phyloP scores from a whole-genome alignment of 805 yeast genomes.

The Clavispora asparagi region DNA sequence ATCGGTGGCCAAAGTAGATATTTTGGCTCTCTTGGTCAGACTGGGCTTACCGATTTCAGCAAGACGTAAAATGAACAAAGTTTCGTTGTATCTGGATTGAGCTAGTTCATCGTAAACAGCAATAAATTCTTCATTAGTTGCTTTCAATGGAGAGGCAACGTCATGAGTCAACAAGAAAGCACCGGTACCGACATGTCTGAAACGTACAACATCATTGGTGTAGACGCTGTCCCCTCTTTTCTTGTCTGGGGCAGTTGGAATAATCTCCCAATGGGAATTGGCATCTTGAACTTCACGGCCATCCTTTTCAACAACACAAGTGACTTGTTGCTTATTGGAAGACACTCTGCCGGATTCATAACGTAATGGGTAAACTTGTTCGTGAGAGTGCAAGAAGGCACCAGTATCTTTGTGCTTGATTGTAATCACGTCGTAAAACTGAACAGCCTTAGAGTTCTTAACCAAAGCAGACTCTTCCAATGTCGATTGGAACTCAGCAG shows the following conservation, averaged over 20 bases:
- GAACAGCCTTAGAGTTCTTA: constrained; percentile 61
- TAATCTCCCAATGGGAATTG: constrained; percentile 82
- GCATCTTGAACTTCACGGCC: constrained; percentile 34
- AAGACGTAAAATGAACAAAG: constrained; percentile 71
- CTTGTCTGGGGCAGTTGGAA: constrained; percentile 50
- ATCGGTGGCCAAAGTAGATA: constrained; percentile 67
- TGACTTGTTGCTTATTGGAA: constrained; percentile 92
- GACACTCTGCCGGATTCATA: constrained; percentile 96
- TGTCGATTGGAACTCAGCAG: constrained; percentile 91
- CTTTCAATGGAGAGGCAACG: constrained; percentile 88
- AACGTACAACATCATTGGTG: constrained; percentile 71
- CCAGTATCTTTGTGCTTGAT: constrained; percentile 76
- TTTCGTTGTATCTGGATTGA: constrained; percentile 55
- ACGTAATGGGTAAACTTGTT: constrained; percentile 72
- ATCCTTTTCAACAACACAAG: constrained; percentile 50
- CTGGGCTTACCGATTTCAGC: constrained; percentile 29
- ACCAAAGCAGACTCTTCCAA: constrained; percentile 79
- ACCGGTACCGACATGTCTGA: constrained; percentile 76
- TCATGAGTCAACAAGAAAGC: constrained; percentile 85
- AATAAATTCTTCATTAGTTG: constrained; percentile 93
- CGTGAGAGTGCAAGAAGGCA: constrained; percentile 80
- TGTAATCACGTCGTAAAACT: constrained; percentile 73
- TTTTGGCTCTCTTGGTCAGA: constrained; percentile 41
- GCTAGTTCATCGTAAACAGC: constrained; percentile 62
- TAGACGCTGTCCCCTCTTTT: constrained; percentile 31